Evolutionary conservation across 2,329 filamentous ascomycete species (phyloP).

Genomic region (Neonectria coccinea): DNA sequence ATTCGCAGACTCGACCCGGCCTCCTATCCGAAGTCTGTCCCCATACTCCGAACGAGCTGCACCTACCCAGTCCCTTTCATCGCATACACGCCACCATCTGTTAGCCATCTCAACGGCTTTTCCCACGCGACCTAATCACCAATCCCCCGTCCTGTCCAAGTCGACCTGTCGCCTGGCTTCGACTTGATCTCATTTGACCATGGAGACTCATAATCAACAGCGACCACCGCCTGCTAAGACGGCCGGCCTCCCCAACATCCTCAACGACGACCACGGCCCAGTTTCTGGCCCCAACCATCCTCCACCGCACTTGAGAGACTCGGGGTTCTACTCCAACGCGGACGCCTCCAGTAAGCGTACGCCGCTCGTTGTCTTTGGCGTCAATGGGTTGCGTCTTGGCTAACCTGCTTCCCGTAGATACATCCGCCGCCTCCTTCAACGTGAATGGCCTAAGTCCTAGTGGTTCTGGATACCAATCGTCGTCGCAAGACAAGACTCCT

Average conservation of each 20-base stretch:
- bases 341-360: conserved; percentile 59
- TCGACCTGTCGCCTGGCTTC: conserved; percentile 4
- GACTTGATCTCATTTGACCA: conserved; percentile 27
- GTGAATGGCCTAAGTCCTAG: conserved; percentile 55
- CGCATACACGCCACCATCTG: conserved; percentile 13
- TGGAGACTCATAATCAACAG: conserved; percentile 47
- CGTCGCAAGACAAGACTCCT: conserved; percentile 70
- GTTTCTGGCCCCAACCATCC: conserved; percentile 43
- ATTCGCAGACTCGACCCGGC: conserved; percentile 14
- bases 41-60: conserved; percentile 10
- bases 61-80: conserved; percentile 15
- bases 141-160: conserved; percentile 2
- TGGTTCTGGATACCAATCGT: conserved; percentile 62
- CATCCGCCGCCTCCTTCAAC: conserved; percentile 55
- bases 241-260: conserved; percentile 54
- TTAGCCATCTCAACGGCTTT: conserved; percentile 9
- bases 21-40: conserved; percentile 1
- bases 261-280: conserved; percentile 52
- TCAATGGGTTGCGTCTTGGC: conserved; percentile 31
- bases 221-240: conserved; percentile 48
- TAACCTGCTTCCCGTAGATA: conserved; percentile 47
- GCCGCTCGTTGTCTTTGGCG: conserved; percentile 34
- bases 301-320: conserved; percentile 54
- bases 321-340: conserved; percentile 58
- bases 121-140: conserved; percentile 16